Base-by-base conservation (phyloP, 345 rosid species). In the Psidium guajava region DNA sequence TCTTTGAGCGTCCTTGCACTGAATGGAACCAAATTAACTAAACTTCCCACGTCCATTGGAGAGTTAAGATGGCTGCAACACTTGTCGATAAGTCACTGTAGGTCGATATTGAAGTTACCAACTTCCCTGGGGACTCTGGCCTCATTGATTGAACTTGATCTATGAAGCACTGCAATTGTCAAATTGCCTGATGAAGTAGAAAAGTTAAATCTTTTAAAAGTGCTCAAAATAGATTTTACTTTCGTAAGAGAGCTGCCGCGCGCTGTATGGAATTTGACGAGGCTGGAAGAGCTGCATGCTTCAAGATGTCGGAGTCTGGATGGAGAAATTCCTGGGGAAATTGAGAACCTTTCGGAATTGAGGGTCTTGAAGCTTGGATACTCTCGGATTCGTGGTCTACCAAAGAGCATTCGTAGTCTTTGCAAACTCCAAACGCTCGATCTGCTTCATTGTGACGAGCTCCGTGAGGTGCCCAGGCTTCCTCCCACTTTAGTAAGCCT, bases 141-240 rank as follows among this genome's bases (percentile, higher is more conserved):
- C 10, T 59, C 54, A 59, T 11, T 83, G 28, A 10, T 11, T 0
- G 11, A 54, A 51, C 53, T 58, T 6, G 64, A 73, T 52, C 0
- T 59, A 59, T 83, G 80, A 18, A 64, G 32, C 53, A 58, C 56
- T 18, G 51, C 5, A 58, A 73, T 83, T 22, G 32, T 44, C 0
- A 18, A 8, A 27, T 42, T 83, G 47, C 85, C 55, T 58, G 11
- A 47, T 83, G 8, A 32, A 20, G 3, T 83, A 28, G 1, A 36
- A 2, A 10, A 58, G 0, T 83, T 58, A 73, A 2, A 12, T 2
- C 2, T 13, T 8, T 59, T 59, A 11, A 16, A 4, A 58, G 85
- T 83, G 55, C 80, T 83, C 36, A 83, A 58, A 20, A 49, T 83
- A 58, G 55, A 83, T 58, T 73, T 56, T 83, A 56, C 54, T 16